These are phyloP conservation scores for Botrytis paeoniae DNA, from an alignment of 2,329 filamentous ascomycete species.

Conservation along the genomic window DNA sequence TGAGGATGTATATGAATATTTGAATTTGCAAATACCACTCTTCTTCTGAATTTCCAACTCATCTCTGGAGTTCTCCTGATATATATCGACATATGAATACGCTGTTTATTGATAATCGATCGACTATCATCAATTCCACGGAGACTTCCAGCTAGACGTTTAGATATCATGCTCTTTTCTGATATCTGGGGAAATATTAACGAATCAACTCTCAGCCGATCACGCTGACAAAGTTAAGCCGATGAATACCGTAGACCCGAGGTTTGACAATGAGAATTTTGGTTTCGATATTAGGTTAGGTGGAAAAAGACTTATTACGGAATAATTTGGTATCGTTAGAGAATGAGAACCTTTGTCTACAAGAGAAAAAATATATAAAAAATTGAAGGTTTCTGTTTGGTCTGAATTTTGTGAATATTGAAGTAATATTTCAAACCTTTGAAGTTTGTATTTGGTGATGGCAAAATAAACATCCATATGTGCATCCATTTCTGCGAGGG, in stretches of 20 bases:
- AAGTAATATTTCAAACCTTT: not conserved
- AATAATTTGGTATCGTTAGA: not conserved
- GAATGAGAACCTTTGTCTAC: not conserved
- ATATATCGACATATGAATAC: not conserved
- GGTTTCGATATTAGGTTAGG: not conserved
- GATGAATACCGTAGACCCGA: slow-evolving; percentile 3
- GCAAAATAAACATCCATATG: not conserved
- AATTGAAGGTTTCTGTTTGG: not conserved
- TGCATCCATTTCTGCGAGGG: not conserved
- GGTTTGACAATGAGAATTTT: not conserved
- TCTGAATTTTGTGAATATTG: not conserved
- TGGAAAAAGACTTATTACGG: not conserved
- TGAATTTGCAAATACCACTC: not conserved
- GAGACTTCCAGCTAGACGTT: not conserved
- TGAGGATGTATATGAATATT: not conserved
- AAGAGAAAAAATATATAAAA: not conserved
- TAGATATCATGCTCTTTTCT: not conserved
- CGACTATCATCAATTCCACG: not conserved
- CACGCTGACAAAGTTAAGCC: slow-evolving; percentile 9
- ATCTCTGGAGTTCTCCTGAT: not conserved
- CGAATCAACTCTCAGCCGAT: not conserved
- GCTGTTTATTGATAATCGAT: not conserved
- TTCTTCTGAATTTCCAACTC: not conserved
- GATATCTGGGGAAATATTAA: not conserved
- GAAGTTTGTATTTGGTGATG: not conserved